Evolutionary conservation across 176 grass and related monocot species (phyloP).

Genomic region (Neostapfia colusana): DNA sequence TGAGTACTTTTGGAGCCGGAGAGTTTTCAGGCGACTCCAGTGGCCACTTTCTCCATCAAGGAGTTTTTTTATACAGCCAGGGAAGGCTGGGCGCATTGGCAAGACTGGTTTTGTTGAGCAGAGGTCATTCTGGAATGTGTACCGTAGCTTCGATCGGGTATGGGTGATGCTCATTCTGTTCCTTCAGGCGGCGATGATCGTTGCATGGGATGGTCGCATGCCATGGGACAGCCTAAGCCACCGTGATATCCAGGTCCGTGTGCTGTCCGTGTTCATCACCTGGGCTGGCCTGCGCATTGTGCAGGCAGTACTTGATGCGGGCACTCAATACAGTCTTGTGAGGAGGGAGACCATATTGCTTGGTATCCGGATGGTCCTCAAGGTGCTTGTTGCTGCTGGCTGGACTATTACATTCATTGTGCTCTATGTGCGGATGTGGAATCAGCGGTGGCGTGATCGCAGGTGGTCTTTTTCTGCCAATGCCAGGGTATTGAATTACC

Average conservation of each 20-base stretch:
- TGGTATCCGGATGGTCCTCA: constrained; percentile 73
- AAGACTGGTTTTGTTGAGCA: constrained; percentile 98
- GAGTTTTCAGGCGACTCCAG: constrained; percentile 59
- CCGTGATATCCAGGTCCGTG: constrained; percentile 69
- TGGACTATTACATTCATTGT: constrained; percentile 77
- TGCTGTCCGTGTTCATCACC: constrained; percentile 88
- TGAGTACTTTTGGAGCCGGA: constrained; percentile 88
- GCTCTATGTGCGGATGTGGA: constrained; percentile 80
- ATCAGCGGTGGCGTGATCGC: constrained; percentile 63
- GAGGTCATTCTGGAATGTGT: constrained; percentile 94
- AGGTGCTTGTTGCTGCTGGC: constrained; percentile 60
- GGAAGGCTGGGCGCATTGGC: constrained; percentile 52
- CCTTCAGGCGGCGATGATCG: constrained; percentile 78
- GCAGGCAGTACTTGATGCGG: constrained; percentile 77
- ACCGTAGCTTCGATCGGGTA: constrained; percentile 85
- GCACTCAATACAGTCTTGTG: constrained; percentile 83
- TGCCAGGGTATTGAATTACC: constrained; percentile 63
- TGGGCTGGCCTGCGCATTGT: constrained; percentile 82
- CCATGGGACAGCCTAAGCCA: constrained; percentile 69
- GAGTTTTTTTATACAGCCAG: constrained; percentile 54
- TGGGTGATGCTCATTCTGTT: constrained; percentile 92
- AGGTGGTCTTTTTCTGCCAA: constrained; percentile 71
- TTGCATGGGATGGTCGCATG: constrained; percentile 63
- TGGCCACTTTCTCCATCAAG: constrained; percentile 64
- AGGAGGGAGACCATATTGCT: constrained; percentile 58